These are phyloP conservation scores for Corylus americana DNA, from an alignment of 306 rosid species.

Conservation along the genomic window DNA sequence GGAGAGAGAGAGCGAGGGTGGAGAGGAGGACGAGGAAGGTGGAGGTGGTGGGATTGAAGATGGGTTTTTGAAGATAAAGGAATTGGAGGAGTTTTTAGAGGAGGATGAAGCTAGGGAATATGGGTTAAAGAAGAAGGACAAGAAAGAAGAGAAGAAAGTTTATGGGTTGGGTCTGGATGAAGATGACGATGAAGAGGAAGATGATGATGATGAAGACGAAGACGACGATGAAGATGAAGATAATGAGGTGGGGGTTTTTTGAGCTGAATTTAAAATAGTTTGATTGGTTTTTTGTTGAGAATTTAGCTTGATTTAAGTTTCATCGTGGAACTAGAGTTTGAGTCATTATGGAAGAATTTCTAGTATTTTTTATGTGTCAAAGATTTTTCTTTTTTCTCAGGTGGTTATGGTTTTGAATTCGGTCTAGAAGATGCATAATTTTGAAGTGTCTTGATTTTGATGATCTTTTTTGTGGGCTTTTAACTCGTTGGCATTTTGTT, in stretches of 20 bases:
- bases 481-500: conserved; percentile 22
- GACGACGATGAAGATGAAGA: conserved; percentile 24
- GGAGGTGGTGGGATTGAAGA: conserved; percentile 64
- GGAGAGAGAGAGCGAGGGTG: conserved; percentile 5
- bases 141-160: conserved; percentile 17
- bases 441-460: neutral
- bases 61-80: conserved; percentile 66
- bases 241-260: conserved; percentile 41
- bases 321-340: neutral
- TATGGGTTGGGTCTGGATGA: neutral
- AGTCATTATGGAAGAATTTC: neutral
- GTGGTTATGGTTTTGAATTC: neutral
- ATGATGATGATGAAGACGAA: conserved; percentile 46
- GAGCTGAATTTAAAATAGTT: neutral
- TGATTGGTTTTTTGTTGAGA: neutral
- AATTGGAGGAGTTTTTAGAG: conserved; percentile 62
- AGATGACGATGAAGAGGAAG: conserved; percentile 20
- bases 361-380: neutral
- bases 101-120: conserved; percentile 65
- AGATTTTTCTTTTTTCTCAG: neutral
- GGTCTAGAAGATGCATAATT: conserved; percentile 7
- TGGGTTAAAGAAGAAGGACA: conserved; percentile 36
- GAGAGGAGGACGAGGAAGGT: conserved; percentile 16
- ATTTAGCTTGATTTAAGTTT: neutral
- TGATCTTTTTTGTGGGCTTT: conserved; percentile 7